Percentiles rank a stretch among this genome's conserved stretches.
These are phyloP conservation scores for Boletus rubescentipes DNA, from an alignment of 768 basidiomycete genomes.

Conservation along the genomic window DNA sequence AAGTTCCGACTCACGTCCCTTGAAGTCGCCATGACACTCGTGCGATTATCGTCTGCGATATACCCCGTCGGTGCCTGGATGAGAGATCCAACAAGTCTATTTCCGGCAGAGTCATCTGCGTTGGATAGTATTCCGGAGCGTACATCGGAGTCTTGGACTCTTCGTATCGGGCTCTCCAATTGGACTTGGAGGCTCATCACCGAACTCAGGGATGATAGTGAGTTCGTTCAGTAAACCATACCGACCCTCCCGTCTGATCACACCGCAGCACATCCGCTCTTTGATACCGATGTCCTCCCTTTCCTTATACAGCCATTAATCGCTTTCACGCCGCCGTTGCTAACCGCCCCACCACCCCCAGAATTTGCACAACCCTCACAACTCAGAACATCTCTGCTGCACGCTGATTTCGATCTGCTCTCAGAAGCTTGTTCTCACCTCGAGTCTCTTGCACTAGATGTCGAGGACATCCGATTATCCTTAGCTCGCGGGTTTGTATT, in stretches of 20 bases:
- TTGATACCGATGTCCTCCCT: slow-evolving; percentile 63
- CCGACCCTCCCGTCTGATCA: background rate
- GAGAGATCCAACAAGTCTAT: slow-evolving; percentile 23
- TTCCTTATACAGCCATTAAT: slow-evolving; percentile 57
- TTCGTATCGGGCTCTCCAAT: slow-evolving; percentile 61
- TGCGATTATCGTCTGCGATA: slow-evolving; percentile 63
- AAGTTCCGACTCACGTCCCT: slow-evolving; percentile 65
- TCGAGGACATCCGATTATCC: slow-evolving; percentile 71
- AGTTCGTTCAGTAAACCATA: slow-evolving; percentile 19
- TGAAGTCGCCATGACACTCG: slow-evolving; percentile 65
- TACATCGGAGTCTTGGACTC: slow-evolving; percentile 58
- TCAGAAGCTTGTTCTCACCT: slow-evolving; percentile 74
- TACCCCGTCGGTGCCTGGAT: slow-evolving; percentile 77
- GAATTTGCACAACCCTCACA: slow-evolving; percentile 40
- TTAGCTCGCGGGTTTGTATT: slow-evolving; percentile 66
- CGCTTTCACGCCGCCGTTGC: slow-evolving; percentile 58
- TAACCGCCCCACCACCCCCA: slow-evolving; percentile 35
- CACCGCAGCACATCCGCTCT: slow-evolving; percentile 50
- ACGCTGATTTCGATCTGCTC: slow-evolving; percentile 68
- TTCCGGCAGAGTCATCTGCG: slow-evolving; percentile 20
- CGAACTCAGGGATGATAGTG: slow-evolving; percentile 72
- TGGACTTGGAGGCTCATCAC: slow-evolving; percentile 81
- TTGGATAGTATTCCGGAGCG: slow-evolving; percentile 24
- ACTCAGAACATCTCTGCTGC: slow-evolving; percentile 48
- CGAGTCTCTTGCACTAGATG: slow-evolving; percentile 75